phyloP scores from a whole-genome alignment of 768 basidiomycete species.

The Xerocomus spinulosus region DNA sequence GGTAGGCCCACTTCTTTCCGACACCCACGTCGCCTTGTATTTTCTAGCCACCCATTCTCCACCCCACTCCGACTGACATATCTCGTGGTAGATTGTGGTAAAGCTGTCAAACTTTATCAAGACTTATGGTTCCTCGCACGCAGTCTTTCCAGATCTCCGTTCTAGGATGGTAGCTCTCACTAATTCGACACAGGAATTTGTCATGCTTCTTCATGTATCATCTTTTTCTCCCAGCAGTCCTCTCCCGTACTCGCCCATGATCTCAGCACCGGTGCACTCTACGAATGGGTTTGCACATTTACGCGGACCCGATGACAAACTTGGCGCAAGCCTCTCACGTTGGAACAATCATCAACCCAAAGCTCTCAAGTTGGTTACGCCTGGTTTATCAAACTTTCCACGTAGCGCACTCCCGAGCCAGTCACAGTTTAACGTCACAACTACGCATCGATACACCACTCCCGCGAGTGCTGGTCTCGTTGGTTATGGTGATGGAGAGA shows the following conservation, averaged over 20 bases:
- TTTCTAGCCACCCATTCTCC: neutral
- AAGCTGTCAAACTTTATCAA: conserved; percentile 73
- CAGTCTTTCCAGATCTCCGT: conserved; percentile 59
- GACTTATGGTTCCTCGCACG: conserved; percentile 48
- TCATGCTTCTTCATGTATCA: conserved; percentile 81
- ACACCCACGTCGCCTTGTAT: too few species aligned
- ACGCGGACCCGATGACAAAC: conserved; percentile 41
- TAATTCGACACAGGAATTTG: conserved; percentile 82
- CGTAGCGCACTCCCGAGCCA: conserved; percentile 53
- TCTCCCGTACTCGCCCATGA: conserved; percentile 59
- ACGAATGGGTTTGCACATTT: conserved; percentile 7
- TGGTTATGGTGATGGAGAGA: conserved; percentile 16
- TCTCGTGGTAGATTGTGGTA: conserved; percentile 58
- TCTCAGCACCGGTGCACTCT: conserved; percentile 25
- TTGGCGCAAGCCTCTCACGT: conserved; percentile 53
- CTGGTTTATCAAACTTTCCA: conserved; percentile 34
- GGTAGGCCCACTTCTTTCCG: conserved; percentile 39
- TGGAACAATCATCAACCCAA: conserved; percentile 50
- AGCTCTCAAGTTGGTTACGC: conserved; percentile 35
- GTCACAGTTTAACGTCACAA: conserved; percentile 40
- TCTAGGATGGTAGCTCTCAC: conserved; percentile 72
- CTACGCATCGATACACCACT: conserved; percentile 19
- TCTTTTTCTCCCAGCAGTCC: conserved; percentile 62
- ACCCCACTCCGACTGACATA: conserved; percentile 1
- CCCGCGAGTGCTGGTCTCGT: conserved; percentile 1